phyloP scores from a whole-genome alignment of 306 rosid species.

The Malus orientalis region DNA sequence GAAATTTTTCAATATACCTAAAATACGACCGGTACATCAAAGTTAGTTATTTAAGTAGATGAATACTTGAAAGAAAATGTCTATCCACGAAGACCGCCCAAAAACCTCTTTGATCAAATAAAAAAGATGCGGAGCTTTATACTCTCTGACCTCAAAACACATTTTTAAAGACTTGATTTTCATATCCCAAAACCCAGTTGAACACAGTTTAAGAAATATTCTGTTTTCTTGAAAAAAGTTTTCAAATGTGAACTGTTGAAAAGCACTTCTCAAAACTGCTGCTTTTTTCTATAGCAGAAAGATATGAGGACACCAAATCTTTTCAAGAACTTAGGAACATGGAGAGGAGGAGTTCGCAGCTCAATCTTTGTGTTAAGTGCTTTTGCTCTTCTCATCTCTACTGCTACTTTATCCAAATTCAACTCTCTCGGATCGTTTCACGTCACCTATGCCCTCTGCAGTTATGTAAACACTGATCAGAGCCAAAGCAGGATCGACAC shows the following conservation, averaged over 20 bases:
- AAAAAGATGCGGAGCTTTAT: constrained; percentile 18
- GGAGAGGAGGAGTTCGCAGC: constrained; percentile 38
- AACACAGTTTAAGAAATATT: not conserved
- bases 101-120: constrained; percentile 8
- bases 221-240: not conserved
- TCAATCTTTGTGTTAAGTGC: constrained; percentile 31
- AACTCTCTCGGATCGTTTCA: constrained; percentile 38
- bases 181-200: not conserved
- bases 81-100: not conserved
- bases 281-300: not conserved
- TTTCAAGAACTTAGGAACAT: constrained; percentile 26
- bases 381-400: constrained; percentile 40
- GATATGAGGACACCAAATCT: constrained; percentile 35
- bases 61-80: too few relatives aligned
- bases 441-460: constrained; percentile 30
- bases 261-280: not conserved
- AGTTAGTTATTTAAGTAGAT: too few relatives aligned
- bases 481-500: constrained; percentile 9
- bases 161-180: not conserved
- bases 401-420: constrained; percentile 34
- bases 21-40: too few relatives aligned
- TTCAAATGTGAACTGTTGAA: not conserved
- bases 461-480: constrained; percentile 13
- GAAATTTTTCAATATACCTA: too few relatives aligned
- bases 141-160: constrained; percentile 19